Evolutionary conservation across 768 basidiomycete species (phyloP).

Genomic region (Xerocomus spinulosus): DNA sequence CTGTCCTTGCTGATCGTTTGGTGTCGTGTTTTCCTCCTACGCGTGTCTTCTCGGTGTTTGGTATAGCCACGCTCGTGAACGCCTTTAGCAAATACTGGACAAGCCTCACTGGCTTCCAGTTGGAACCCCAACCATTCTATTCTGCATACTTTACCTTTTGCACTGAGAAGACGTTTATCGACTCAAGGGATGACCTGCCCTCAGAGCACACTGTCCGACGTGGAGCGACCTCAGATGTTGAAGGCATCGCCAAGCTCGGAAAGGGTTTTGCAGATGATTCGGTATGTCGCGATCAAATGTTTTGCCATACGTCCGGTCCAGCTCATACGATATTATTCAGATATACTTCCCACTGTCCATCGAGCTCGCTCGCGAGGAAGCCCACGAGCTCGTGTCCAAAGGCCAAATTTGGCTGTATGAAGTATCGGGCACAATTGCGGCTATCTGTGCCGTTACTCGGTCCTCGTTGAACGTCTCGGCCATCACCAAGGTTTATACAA

Average conservation of each 20-base stretch:
- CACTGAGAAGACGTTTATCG: constrained; percentile 35
- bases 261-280: constrained; percentile 51
- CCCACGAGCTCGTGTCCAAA: constrained; percentile 42
- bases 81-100: constrained; percentile 44
- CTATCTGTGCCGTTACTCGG: constrained; percentile 56
- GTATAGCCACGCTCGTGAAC: constrained; percentile 37
- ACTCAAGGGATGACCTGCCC: constrained; percentile 23
- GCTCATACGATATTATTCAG: constrained; percentile 26
- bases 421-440: constrained; percentile 37
- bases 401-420: constrained; percentile 54
- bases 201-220: constrained; percentile 36
- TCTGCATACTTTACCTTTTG: constrained; percentile 45
- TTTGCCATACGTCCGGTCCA: background rate
- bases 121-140: constrained; percentile 46
- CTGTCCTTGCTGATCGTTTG: constrained; percentile 36
- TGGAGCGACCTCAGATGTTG: constrained; percentile 36
- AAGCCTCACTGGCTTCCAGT: constrained; percentile 34
- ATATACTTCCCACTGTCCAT: constrained; percentile 41
- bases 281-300: constrained; percentile 31
- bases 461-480: constrained; percentile 45
- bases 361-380: constrained; percentile 40
- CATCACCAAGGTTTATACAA: constrained; percentile 57
- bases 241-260: constrained; percentile 40
- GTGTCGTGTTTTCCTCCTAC: constrained; percentile 34
- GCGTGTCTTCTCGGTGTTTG: constrained; percentile 52